Conservation (phyloP, 345 rosid species). For the Melaleuca quinquenervia region DNA sequence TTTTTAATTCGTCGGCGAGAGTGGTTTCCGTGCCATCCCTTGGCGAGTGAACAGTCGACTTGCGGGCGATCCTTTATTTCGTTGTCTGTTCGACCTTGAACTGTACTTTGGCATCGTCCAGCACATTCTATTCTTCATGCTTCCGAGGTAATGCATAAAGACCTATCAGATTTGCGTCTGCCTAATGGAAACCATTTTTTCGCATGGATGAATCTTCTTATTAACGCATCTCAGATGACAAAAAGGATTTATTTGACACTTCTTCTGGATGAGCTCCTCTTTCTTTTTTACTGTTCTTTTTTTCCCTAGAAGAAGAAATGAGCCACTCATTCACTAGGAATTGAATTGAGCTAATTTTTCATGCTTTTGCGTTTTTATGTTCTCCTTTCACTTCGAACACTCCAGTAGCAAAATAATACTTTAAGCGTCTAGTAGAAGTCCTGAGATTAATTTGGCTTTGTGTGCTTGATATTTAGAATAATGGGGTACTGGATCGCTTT, state of each 20-base stretch:
- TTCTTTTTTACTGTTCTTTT: neutral
- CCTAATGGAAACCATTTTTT: neutral
- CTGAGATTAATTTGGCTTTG: neutral
- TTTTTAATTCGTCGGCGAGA: neutral
- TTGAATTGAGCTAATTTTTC: neutral
- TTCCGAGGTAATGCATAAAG: neutral
- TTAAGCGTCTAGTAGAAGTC: neutral
- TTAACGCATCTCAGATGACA: neutral
- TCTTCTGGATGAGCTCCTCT: neutral
- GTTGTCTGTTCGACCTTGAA: constrained; percentile 20
- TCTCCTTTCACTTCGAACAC: neutral
- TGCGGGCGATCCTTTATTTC: constrained; percentile 3
- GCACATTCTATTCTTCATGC: neutral
- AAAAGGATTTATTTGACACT: neutral
- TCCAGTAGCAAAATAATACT: neutral
- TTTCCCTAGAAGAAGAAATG: neutral
- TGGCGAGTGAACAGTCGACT: constrained; percentile 5
- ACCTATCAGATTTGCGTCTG: neutral
- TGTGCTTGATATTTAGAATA: neutral
- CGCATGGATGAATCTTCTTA: neutral
- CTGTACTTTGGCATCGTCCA: neutral
- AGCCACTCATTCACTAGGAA: neutral
- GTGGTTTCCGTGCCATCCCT: constrained; percentile 9
- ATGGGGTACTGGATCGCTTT: neutral
- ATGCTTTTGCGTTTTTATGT: neutral